A percentile compares a stretch with the other conserved stretches of the same genome.
Evolutionary conservation across 2,329 filamentous ascomycete species (phyloP).

Genomic region (Alternaria sp.): DNA sequence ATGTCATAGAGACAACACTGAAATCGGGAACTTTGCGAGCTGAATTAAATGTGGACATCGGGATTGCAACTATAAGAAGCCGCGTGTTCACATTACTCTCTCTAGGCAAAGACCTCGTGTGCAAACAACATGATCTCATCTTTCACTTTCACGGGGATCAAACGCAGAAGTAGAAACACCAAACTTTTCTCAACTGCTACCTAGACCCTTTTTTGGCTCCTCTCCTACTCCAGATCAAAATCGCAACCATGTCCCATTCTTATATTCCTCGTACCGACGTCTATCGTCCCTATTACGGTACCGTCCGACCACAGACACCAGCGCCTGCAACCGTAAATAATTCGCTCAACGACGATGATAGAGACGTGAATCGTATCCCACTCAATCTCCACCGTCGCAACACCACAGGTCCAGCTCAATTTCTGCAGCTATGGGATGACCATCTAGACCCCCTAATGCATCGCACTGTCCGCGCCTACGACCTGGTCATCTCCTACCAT

Average conservation of each 20-base stretch:
- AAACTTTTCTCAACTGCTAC: not conserved
- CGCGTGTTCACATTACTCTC: not conserved
- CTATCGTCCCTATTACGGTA: not conserved
- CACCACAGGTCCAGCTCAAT: not conserved
- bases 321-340: not conserved
- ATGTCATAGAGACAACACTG: no score
- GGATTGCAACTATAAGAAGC: not conserved
- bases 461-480: constrained; percentile 30
- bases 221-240: not conserved
- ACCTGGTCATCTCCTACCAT: constrained; percentile 30
- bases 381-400: not conserved
- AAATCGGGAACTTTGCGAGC: not conserved
- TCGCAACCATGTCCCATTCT: not conserved
- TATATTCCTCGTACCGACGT: not conserved
- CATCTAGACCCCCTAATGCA: constrained; percentile 22
- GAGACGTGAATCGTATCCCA: not conserved
- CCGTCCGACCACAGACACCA: not conserved
- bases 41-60: not conserved
- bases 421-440: constrained; percentile 20
- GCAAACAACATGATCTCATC: not conserved
- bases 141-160: not conserved
- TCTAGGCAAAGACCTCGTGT: not conserved
- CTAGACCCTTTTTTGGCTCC: not conserved
- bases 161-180: not conserved
- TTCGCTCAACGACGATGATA: not conserved